Evolutionary conservation across 305 asterid genomes (phyloP), one percentile per base, ranked within the genome.

Genomic region (Plantago lanceolata): DNA sequence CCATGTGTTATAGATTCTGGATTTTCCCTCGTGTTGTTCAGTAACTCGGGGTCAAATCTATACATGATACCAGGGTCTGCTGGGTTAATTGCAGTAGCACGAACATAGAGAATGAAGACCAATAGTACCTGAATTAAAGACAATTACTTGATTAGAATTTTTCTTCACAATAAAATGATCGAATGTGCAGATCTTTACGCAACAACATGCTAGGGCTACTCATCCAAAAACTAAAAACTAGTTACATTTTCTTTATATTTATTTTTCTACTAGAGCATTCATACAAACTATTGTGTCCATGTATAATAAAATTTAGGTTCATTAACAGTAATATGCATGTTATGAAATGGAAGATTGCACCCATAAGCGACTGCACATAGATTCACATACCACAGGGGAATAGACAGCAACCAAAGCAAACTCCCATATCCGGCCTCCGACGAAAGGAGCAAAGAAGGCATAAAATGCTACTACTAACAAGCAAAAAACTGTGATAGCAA

Each of bases 61-160:
- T 75, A 77, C 95, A 94, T 83, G 73, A 94, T 90, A 49, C 99
- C 99, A 28, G 99, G 97, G 74, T 90, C 99, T 24, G 99, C 97
- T n/a, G 99, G 99, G 79, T 94, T 90, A 71, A 94, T 94, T 68
- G 99, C 99, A 59, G 99, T 90, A 61, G 82, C 79, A 51, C 99
- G 89, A 63, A 79, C 97, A 72, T 94, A 94, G 21, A 94, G 93
- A 78, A 90, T 69, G 79, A 90, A 94, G 44, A 94, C 99, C 66
- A 79, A 73, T 50, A 87, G 78, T 45, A 92, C 99, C 99, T 94
- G 84, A 82, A 80, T 62, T 48, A 59, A 66, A 47, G 62, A 49
- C 59, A 71, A 33, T 59, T 61, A 57, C 40, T 48, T 17, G 57
- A 54, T 48, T 68, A 33, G 18, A 59, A 57, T 57, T 44, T 24